Conservation (phyloP, 2,329 filamentous ascomycete species). For the Ophiostoma piceae region DNA sequence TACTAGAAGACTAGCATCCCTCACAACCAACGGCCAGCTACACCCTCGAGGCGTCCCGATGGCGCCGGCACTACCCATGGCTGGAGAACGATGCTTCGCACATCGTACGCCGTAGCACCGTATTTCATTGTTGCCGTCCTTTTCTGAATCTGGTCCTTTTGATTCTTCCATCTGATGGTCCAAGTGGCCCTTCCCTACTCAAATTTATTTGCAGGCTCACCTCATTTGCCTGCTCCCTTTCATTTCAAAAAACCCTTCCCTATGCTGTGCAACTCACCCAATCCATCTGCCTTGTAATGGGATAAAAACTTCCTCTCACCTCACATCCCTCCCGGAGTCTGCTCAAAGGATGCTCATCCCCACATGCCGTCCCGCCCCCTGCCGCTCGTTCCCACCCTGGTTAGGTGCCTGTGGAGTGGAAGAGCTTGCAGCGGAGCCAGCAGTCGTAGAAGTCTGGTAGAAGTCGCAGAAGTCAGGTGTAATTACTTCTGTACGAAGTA, state of each 20-base stretch:
- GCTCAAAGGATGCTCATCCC: slow-evolving; percentile 9
- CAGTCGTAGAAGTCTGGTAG: slow-evolving; percentile 8
- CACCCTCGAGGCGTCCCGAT: neutral
- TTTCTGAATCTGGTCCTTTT: neutral
- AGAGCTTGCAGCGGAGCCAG: slow-evolving; percentile 15
- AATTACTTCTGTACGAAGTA: neutral
- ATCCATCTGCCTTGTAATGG: neutral
- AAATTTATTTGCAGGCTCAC: neutral
- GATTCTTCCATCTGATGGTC: neutral
- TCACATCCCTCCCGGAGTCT: neutral
- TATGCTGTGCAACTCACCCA: too few relatives aligned
- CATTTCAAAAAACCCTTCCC: neutral
- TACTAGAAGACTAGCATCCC: slow-evolving; percentile 3
- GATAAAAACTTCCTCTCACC: neutral
- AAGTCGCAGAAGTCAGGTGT: neutral
- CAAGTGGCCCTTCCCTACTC: neutral
- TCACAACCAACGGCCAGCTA: neutral
- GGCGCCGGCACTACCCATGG: slow-evolving; percentile 8
- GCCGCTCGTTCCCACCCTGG: slow-evolving; percentile 1
- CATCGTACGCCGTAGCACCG: neutral
- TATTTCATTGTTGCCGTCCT: neutral
- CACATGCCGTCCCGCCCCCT: slow-evolving; percentile 19
- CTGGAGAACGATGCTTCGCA: neutral
- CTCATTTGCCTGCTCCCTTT: neutral
- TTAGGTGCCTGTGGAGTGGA: slow-evolving; percentile 13